These are phyloP conservation scores for Lactuca saligna DNA, from an alignment of 129 eudicot species.

Conservation along the genomic window DNA sequence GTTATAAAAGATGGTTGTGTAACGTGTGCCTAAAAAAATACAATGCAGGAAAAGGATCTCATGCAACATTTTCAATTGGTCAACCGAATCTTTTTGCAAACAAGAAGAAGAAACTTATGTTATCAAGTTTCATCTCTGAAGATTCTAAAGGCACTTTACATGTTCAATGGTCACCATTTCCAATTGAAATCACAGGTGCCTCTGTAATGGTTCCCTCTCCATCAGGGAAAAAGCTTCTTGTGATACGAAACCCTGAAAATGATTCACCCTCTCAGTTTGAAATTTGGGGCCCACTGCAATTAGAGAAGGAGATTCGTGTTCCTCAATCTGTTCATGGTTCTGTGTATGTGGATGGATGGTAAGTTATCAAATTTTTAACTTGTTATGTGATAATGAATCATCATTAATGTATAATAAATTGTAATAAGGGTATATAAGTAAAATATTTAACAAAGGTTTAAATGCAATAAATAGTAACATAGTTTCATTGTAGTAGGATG, in stretches of 20 bases:
- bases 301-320: slow-evolving; percentile 76
- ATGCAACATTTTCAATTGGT: slow-evolving; percentile 60
- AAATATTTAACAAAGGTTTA: too few relatives aligned
- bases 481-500: too few relatives aligned
- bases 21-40: neutral
- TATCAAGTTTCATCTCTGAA: slow-evolving; percentile 55
- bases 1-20: neutral
- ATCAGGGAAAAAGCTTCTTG: slow-evolving; percentile 87
- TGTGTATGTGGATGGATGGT: slow-evolving; percentile 96
- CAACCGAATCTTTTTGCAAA: slow-evolving; percentile 87
- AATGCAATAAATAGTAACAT: too few relatives aligned
- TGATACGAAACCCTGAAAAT: slow-evolving; percentile 70
- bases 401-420: neutral
- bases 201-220: slow-evolving; percentile 87
- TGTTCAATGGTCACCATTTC: slow-evolving; percentile 89
- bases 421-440: neutral
- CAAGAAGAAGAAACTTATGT: slow-evolving; percentile 60
- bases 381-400: slow-evolving; percentile 1
- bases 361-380: slow-evolving; percentile 12
- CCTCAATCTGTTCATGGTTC: slow-evolving; percentile 86
- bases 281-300: slow-evolving; percentile 72
- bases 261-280: slow-evolving; percentile 81
- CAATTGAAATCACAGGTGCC: slow-evolving; percentile 73
- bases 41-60: slow-evolving; percentile 46
- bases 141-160: slow-evolving; percentile 39